Evolutionary conservation across 2,329 filamentous ascomycete species (phyloP), one percentile per base, ranked within the genome.

Genomic region (Emericellopsis atlantica): DNA sequence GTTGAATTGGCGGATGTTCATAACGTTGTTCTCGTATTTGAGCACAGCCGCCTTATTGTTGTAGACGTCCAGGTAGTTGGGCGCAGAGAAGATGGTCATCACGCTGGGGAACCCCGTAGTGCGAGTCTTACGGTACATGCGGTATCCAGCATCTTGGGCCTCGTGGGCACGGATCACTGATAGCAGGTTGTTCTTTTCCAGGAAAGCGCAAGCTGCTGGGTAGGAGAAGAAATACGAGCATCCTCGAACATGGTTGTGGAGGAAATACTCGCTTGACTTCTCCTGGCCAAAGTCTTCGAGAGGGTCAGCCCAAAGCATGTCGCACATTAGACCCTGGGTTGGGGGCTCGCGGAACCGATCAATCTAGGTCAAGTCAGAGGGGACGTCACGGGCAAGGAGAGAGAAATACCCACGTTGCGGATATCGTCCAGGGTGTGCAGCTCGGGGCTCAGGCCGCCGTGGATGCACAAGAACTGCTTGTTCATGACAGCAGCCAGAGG

Each of bases 171-270:
- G 84, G 58, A 98, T 98, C 54, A 98, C 81, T 18, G 92, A 98
- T 34, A 98, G 76, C 10, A 98, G 71, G 57, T 96, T 98, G 68
- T 98, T 98, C 75, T 96, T 96, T 65, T 98, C 92, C 46, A 98
- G 72, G 68, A 98, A 98, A 12, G 87, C 85, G 65, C 92, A 98
- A 23, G 92, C 92, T 6, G 92, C 89, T 3, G 89, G 90, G 58
- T 98, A 98, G 14, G 89, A 95, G 67, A 98, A 98, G 71, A 98
- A 98, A 69, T 95, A 98, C 2, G 92, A 96, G 65, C 92, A 98
- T 42, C 92, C 92, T 61, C 92, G 84, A 40, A 98, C 92, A 60
- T 96, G 89, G 65, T 98, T 98, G 69, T 98, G 92, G 44, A 96
- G 69, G 64, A 95, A 98, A 65, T 87, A 96, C 58, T 98, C 92